Conservation (phyloP, 2,329 filamentous ascomycete genomes). For the Chalara sp. region DNA sequence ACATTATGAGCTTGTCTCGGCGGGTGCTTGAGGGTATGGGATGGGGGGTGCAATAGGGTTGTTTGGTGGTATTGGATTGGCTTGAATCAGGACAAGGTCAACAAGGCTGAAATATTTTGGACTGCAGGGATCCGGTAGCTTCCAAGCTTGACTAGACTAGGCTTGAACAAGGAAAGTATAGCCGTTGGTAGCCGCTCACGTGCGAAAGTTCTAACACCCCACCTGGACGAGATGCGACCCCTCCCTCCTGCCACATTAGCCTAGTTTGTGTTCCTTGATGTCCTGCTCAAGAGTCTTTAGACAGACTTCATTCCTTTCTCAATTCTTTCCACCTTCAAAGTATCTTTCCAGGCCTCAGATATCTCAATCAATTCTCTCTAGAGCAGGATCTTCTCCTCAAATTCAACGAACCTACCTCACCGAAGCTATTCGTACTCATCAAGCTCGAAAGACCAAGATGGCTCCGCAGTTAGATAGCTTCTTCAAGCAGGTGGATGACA, state of each 20-base stretch:
- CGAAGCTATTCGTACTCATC: conserved; percentile 33
- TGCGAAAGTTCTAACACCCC: no score
- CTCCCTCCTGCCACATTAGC: no score
- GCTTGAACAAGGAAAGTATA: no score
- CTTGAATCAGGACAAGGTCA: no score
- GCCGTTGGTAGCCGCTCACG: no score
- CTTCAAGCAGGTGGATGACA: conserved; percentile 84
- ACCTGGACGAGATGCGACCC: no score
- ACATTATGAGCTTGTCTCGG: conserved; percentile 14
- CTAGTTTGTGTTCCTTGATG: not conserved
- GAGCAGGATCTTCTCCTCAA: no score
- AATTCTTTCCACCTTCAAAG: not conserved
- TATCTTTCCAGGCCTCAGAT: not conserved
- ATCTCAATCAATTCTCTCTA: no score
- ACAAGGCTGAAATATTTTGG: no score
- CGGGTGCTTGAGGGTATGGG: not conserved
- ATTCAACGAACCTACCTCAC: conserved; percentile 17
- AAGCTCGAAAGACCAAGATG: conserved; percentile 62
- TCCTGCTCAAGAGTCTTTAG: not conserved
- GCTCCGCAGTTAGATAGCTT: conserved; percentile 84
- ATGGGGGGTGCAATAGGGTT: not conserved
- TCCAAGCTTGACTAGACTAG: no score
- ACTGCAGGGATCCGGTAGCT: no score
- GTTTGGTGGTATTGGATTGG: not conserved
- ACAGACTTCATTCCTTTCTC: not conserved